Evolutionary conservation across 2,329 filamentous ascomycete species (phyloP).

Genomic region (Rugonectria rugulosa): DNA sequence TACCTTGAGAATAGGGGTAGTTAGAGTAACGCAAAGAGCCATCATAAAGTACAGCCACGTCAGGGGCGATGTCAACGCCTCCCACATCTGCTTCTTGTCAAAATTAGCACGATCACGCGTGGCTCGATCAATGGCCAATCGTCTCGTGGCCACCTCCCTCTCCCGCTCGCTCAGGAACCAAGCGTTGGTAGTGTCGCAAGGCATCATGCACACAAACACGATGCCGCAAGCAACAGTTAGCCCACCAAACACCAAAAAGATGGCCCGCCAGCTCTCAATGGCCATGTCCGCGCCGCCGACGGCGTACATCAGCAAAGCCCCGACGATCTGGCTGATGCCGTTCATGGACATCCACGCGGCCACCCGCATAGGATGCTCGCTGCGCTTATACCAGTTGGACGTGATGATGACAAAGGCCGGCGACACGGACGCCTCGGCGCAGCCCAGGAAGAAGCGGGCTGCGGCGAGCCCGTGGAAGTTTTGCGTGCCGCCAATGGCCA

Average conservation of each 20-base stretch:
- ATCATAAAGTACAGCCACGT: slow-evolving; percentile 29
- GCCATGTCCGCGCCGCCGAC: slow-evolving; percentile 28
- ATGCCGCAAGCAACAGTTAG: slow-evolving; percentile 20
- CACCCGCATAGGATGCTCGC: slow-evolving; percentile 41
- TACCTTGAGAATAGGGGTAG: slow-evolving; percentile 34
- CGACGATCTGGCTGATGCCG: slow-evolving; percentile 40
- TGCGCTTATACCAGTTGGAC: slow-evolving; percentile 40
- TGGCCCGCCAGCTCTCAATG: slow-evolving; percentile 26
- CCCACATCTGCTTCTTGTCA: slow-evolving; percentile 26
- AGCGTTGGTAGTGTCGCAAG: slow-evolving; percentile 17
- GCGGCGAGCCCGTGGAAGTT: slow-evolving; percentile 36
- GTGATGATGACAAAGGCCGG: slow-evolving; percentile 45
- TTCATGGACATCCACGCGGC: slow-evolving; percentile 43
- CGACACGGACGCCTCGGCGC: slow-evolving; percentile 41
- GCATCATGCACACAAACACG: slow-evolving; percentile 24
- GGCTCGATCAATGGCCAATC: slow-evolving; percentile 29
- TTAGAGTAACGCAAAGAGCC: slow-evolving; percentile 31
- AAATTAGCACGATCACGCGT: slow-evolving; percentile 27
- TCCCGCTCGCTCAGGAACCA: slow-evolving; percentile 32
- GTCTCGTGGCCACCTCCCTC: slow-evolving; percentile 17
- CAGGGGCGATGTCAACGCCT: slow-evolving; percentile 26
- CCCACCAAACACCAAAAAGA: slow-evolving; percentile 31
- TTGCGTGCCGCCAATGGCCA: slow-evolving; percentile 29
- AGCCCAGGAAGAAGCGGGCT: slow-evolving; percentile 41
- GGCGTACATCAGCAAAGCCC: slow-evolving; percentile 40